Evolutionary conservation across 305 asterid genomes (phyloP), one percentile per base, ranked within the genome.

Genomic region (Fraxinus albicans): DNA sequence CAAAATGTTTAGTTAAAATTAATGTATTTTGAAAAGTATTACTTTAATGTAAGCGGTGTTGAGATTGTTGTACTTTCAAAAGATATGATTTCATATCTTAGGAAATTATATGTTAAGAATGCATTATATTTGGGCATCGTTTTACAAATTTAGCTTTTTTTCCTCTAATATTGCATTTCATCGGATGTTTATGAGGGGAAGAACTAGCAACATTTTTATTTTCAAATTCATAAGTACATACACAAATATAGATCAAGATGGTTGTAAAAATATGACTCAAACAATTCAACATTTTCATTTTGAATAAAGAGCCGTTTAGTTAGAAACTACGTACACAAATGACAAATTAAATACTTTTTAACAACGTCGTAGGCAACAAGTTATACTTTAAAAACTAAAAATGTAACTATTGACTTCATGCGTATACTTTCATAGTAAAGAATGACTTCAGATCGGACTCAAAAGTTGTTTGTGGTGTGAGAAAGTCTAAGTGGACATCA

Each of bases 21-120:
- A 38, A 38, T 8, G 12, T 38, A 38, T 38, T 38, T 8, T 38
- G 5, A 38, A 38, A 38, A 38, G 44, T 38, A 36, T 38, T 38
- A 38, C 9, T 38, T 38, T 6, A 38, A 38, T 38, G 42, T 6
- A 7, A 38, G 42, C 42, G 53, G 27, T 67, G 67, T 8, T 65
- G 55, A 72, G 84, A 84, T 84, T 77, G 81, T 63, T 80, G 89
- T 82, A 87, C 86, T 73, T 72, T 47, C 40, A 38, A 4, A 58
- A 58, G 83, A 87, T 85, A 76, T 79, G 77, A 36, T 79, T 81
- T 81, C 77, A 58, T 73, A 72, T 36, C 7, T 82, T n/a, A 42
- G 83, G 82, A 44, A 76, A 1, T 29, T 80, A 73, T 63, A 38
- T 27, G 19, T 25, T 4, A 42, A 77, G 44, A 40, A 44, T 70